Conservation (phyloP, 768 basidiomycete species). For the Podaxis rugospora region DNA sequence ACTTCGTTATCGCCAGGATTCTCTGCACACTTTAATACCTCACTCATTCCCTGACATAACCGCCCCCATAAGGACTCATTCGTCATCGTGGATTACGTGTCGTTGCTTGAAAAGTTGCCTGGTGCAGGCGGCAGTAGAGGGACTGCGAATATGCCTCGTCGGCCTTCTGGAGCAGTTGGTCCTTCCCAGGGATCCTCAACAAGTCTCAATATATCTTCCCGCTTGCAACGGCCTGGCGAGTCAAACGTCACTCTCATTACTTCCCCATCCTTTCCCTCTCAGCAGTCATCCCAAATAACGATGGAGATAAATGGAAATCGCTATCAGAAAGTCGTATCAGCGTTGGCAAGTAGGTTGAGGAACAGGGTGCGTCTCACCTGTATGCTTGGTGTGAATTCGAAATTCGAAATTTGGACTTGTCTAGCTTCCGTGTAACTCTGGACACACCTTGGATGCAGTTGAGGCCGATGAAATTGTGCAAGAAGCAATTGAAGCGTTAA, state of each 20-base stretch:
- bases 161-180: slow-evolving; percentile 56
- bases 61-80: background rate
- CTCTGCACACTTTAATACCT: background rate
- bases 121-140: slow-evolving; percentile 1
- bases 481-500: slow-evolving; percentile 72
- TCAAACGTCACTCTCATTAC: background rate
- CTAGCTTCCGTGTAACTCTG: slow-evolving; percentile 85
- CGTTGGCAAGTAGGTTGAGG: slow-evolving; percentile 75
- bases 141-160: slow-evolving; percentile 41
- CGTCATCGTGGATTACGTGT: slow-evolving; percentile 7
- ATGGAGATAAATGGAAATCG: slow-evolving; percentile 38
- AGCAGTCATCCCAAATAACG: slow-evolving; percentile 26
- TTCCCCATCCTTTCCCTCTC: slow-evolving; percentile 5
- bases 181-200: slow-evolving; percentile 24
- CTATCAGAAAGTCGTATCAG: slow-evolving; percentile 80
- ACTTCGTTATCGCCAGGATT: background rate
- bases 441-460: slow-evolving; percentile 62
- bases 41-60: background rate
- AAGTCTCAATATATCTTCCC: slow-evolving; percentile 8
- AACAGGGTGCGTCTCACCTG: slow-evolving; percentile 54
- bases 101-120: slow-evolving; percentile 1
- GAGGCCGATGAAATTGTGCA: slow-evolving; percentile 74
- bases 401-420: slow-evolving; percentile 4
- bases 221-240: background rate
- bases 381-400: background rate